Evolutionary conservation across 257 asterid genomes (phyloP).

Genomic region (Nicotiana otophora): DNA sequence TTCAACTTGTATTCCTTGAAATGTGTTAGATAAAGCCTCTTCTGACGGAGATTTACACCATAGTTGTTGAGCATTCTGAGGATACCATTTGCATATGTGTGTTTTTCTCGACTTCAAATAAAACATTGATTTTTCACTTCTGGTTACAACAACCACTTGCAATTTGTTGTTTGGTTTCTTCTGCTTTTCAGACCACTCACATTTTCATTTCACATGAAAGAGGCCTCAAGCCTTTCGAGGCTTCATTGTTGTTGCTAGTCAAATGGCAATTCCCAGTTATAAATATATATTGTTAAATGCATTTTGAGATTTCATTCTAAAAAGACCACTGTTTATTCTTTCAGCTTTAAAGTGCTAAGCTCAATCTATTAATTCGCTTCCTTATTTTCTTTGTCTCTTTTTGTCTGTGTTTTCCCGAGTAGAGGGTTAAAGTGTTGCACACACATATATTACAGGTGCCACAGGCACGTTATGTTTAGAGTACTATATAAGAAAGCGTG

Average conservation of each 20-base stretch:
- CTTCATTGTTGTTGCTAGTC: background rate
- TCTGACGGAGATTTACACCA: background rate
- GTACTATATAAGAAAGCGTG: background rate
- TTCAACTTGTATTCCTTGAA: background rate
- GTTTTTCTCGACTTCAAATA: background rate
- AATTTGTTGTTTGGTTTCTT: background rate
- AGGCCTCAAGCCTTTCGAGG: background rate
- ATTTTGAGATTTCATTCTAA: background rate
- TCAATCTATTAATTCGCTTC: background rate
- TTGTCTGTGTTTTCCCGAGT: background rate
- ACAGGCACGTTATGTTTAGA: background rate
- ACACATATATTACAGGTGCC: background rate
- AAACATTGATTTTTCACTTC: background rate
- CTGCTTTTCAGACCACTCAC: background rate
- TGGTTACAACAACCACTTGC: conserved; percentile 1
- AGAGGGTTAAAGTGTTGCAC: background rate
- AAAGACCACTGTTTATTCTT: background rate
- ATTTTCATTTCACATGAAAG: background rate
- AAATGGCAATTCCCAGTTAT: background rate
- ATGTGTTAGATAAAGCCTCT: background rate
- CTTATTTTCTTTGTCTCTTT: background rate
- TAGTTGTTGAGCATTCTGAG: background rate
- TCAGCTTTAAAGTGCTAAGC: background rate
- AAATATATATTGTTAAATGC: background rate
- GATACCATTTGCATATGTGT: background rate